Conservation (phyloP, 2,329 filamentous ascomycete genomes). For the Botryotinia convoluta region DNA sequence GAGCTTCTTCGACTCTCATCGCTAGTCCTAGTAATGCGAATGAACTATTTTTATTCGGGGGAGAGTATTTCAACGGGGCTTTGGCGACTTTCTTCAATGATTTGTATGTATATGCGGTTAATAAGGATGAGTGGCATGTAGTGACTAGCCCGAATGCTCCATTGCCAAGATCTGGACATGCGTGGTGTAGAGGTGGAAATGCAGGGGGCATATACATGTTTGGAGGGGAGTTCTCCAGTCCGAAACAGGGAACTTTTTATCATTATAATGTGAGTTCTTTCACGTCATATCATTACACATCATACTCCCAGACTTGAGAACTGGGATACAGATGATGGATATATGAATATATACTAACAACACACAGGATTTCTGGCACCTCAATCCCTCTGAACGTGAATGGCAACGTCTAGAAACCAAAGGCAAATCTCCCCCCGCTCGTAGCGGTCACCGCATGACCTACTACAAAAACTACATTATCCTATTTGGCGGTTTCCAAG, state of each 20-base stretch:
- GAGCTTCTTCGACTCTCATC: constrained; percentile 77
- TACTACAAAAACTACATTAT: constrained; percentile 97
- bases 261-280: constrained; percentile 73
- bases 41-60: constrained; percentile 87
- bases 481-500: constrained; percentile 94
- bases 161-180: constrained; percentile 86
- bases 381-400: constrained; percentile 80
- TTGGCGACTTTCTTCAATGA: constrained; percentile 72
- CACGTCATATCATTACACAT: not conserved
- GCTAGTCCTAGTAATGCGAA: constrained; percentile 83
- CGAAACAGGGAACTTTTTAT: constrained; percentile 97
- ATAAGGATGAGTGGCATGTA: constrained; percentile 84
- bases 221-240: constrained; percentile 92
- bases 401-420: constrained; percentile 84
- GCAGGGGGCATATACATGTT: constrained; percentile 82
- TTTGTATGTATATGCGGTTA: constrained; percentile 69
- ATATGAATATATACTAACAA: not conserved
- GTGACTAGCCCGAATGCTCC: constrained; percentile 91
- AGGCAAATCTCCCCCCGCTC: constrained; percentile 76
- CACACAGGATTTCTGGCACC: constrained; percentile 68
- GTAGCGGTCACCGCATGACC: constrained; percentile 93
- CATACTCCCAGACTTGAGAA: not conserved
- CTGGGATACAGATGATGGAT: not conserved
- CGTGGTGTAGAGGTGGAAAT: constrained; percentile 89
- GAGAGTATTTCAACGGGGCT: constrained; percentile 93